Evolutionary conservation across 768 basidiomycete genomes (phyloP).

Genomic region (Mycena chlorophos): DNA sequence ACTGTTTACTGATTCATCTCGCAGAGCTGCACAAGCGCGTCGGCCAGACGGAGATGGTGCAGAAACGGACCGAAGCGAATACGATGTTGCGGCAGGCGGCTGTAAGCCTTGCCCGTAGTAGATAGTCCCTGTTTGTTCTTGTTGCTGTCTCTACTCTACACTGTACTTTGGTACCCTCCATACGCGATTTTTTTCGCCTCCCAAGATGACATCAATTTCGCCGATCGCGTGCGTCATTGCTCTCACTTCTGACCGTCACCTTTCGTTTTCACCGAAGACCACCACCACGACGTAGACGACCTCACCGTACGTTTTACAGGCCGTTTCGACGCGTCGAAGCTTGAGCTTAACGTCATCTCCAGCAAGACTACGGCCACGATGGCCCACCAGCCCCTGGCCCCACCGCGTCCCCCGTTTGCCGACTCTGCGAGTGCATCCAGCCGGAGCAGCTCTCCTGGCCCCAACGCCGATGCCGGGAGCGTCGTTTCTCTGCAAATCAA

Average conservation of each 20-base stretch:
- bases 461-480: conserved; percentile 11
- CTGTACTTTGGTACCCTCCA: neutral
- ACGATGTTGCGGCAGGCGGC: conserved; percentile 25
- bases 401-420: conserved; percentile 15
- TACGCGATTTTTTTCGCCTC: too few relatives aligned
- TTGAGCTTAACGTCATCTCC: too few relatives aligned
- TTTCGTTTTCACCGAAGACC: too few relatives aligned
- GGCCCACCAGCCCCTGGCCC: conserved; percentile 10
- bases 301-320: too few relatives aligned
- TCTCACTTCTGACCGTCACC: neutral
- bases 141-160: neutral
- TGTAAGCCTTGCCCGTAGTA: conserved; percentile 6
- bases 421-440: conserved; percentile 2
- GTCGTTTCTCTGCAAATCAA: conserved; percentile 45
- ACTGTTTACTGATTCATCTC: conserved; percentile 3
- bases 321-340: conserved; percentile 1
- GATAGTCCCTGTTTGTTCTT: neutral
- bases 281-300: too few relatives aligned
- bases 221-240: neutral
- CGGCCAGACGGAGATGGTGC: conserved; percentile 48
- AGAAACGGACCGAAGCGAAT: conserved; percentile 51
- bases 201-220: too few relatives aligned
- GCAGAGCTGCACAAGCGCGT: conserved; percentile 60
- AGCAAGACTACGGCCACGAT: conserved; percentile 11
- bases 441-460: conserved; percentile 19